These are phyloP conservation scores for Sporothrix phasma DNA, from an alignment of 2,329 filamentous ascomycete genomes.

Conservation along the genomic window DNA sequence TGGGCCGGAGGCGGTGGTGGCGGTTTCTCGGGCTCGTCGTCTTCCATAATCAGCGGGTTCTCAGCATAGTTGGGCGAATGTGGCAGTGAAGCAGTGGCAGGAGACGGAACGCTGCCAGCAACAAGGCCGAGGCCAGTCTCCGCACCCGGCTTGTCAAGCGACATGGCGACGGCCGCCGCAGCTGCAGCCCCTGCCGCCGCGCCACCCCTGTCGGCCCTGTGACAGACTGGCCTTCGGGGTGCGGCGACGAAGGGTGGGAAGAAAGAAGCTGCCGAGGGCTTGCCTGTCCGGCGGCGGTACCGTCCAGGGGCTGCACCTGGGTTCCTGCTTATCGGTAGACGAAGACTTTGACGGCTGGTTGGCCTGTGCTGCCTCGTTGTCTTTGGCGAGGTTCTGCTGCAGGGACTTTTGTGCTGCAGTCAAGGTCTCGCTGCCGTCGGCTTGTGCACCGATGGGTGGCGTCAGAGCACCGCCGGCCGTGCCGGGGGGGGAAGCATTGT, in stretches of 20 bases:
- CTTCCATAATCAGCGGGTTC: conserved; percentile 22
- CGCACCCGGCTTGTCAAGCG: neutral
- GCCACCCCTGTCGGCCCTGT: too few species aligned
- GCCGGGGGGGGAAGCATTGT: neutral
- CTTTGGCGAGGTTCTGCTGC: conserved; percentile 21
- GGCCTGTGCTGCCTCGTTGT: conserved; percentile 20
- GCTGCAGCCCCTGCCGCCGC: too few species aligned
- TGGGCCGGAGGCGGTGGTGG: conserved; percentile 71
- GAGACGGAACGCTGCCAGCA: conserved; percentile 22
- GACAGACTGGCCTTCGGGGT: neutral
- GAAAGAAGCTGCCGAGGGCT: neutral
- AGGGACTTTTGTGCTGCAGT: conserved; percentile 16
- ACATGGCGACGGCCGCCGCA: neutral
- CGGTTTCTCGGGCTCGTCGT: conserved; percentile 35
- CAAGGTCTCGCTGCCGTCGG: conserved; percentile 6
- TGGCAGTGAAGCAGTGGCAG: conserved; percentile 32
- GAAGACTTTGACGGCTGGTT: conserved; percentile 1
- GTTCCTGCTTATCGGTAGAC: neutral
- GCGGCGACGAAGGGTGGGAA: neutral
- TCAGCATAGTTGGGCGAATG: conserved; percentile 29
- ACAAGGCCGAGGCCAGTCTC: conserved; percentile 1
- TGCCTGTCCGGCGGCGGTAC: neutral
- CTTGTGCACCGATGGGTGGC: conserved; percentile 19
- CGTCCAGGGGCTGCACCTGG: neutral
- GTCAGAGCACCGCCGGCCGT: conserved; percentile 21